Base-by-base conservation (phyloP, 75 land plant species). In the Pinus tabuliformis region DNA sequence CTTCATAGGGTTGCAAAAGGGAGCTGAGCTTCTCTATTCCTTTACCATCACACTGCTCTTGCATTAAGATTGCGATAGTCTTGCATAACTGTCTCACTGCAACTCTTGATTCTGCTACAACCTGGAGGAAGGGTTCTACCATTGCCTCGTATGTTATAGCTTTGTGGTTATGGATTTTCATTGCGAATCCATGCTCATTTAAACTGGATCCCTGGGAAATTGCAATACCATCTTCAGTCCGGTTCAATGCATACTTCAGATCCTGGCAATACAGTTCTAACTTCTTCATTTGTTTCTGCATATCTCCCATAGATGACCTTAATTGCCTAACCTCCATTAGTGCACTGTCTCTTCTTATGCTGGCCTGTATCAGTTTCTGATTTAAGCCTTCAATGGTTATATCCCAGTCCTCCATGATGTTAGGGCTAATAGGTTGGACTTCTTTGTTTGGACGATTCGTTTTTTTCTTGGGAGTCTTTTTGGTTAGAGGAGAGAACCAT, bases 1-100 rank as follows among this genome's bases (percentile, higher is more conserved):
- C 80, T 39, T 90, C 92, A 73, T 86, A 84, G 52, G 90, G 88
- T 26, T 91, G 84, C 28, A 93, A 62, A 42, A 89, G 84, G 15
- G 76, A 36, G 24, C 85, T 57, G 28, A 90, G 77, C 78, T 86
- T 73, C 21, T 93, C 86, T 15, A 62, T 26, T 59, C 77, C 73
- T 6, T 81, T 79, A 28, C 78, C 78, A 26, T 70, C 81, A 59
- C 39, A 28, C 28, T 80, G 72, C 21, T 82, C 86, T 76, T 88
- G 85, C 52, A 93, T 73, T 54, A 85, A 91, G 56, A 77, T 58
- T 0, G 84, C 36, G 1, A 93, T 80, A 4, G 86, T 63, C 36
- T 82, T 82, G 81, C 85, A 78, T 5, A 93, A 78, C 37, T 79
- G 78, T 49, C 88, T 76, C 42, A 90, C 80, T 21, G 83, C 72